Evolutionary conservation across 1,139 yeast genomes (phyloP).

Genomic region (Blastobotrys arbuscula): DNA sequence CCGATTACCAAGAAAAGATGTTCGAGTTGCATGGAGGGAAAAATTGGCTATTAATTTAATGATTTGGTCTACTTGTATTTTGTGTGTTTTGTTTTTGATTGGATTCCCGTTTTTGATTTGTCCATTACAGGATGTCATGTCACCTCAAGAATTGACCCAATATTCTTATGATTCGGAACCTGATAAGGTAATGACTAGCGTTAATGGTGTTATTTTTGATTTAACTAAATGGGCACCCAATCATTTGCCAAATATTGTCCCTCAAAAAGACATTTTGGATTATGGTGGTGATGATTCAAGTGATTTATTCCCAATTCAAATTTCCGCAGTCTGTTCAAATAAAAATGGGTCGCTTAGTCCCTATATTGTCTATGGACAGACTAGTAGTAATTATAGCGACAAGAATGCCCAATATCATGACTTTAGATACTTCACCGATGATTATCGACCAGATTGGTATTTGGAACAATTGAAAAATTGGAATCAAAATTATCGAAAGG

Average conservation of each 20-base stretch:
- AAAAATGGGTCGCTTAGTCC: constrained; percentile 32
- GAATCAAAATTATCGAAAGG: constrained; percentile 33
- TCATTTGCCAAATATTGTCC: constrained; percentile 38
- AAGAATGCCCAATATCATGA: constrained; percentile 39
- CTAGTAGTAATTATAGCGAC: constrained; percentile 34
- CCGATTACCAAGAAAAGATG: constrained; percentile 33
- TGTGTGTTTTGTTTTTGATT: constrained; percentile 35
- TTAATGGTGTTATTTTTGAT: constrained; percentile 38
- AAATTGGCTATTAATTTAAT: constrained; percentile 39
- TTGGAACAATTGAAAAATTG: constrained; percentile 35
- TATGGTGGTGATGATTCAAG: constrained; percentile 37
- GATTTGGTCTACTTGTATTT: constrained; percentile 37
- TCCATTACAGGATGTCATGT: constrained; percentile 37
- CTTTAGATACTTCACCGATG: constrained; percentile 35
- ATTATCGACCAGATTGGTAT: constrained; percentile 42
- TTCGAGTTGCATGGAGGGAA: constrained; percentile 41
- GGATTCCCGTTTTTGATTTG: constrained; percentile 40
- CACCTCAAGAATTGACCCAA: constrained; percentile 31
- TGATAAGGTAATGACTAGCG: constrained; percentile 33
- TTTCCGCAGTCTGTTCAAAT: constrained; percentile 38
- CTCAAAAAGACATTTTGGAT: constrained; percentile 31
- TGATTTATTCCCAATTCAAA: constrained; percentile 37
- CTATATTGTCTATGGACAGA: constrained; percentile 36
- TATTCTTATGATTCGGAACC: constrained; percentile 30
- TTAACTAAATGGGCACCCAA: constrained; percentile 35